Percentiles rank a stretch among this genome's conserved stretches.
These are phyloP conservation scores for Cladorrhinum samala DNA, from an alignment of 495 filamentous ascomycete species.

Conservation along the genomic window DNA sequence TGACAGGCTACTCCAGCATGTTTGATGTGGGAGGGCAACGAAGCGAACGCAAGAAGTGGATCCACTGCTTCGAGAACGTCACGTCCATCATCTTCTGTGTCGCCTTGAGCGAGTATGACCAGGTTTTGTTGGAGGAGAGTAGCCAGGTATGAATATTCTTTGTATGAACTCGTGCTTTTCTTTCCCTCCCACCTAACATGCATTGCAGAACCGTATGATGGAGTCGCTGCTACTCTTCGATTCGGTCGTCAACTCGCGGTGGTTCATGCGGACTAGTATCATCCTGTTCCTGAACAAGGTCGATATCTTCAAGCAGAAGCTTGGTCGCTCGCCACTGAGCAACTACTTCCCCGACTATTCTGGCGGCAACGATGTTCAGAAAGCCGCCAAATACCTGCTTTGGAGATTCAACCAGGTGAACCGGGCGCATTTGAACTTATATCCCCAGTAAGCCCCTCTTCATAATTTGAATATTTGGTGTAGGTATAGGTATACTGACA, in stretches of 20 bases:
- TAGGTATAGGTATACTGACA: no score
- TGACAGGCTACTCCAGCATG: constrained; percentile 59
- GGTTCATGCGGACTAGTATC: constrained; percentile 98
- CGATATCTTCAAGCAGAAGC: constrained; percentile 92
- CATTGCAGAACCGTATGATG: constrained; percentile 90
- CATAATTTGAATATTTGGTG: constrained; percentile 22
- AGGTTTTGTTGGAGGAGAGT: constrained; percentile 91
- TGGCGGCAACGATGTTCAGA: constrained; percentile 93
- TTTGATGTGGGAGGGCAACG: constrained; percentile 97
- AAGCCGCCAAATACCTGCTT: constrained; percentile 93
- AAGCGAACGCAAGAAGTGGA: constrained; percentile 99
- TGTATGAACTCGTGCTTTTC: no score
- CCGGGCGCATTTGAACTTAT: constrained; percentile 88
- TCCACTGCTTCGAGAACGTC: constrained; percentile 99
- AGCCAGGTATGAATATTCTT: constrained; percentile 87
- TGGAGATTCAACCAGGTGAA: constrained; percentile 99
- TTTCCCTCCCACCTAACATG: no score
- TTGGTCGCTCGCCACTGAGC: constrained; percentile 77
- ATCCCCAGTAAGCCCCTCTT: constrained; percentile 75
- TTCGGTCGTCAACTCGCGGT: constrained; percentile 96
- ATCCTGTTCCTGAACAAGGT: constrained; percentile 99
- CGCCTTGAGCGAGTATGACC: constrained; percentile 96
- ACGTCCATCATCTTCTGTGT: constrained; percentile 99
- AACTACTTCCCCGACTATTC: constrained; percentile 98
- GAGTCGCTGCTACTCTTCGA: constrained; percentile 96